phyloP scores from a whole-genome alignment of 306 rosid genomes.

The Pterocarpus santalinus region DNA sequence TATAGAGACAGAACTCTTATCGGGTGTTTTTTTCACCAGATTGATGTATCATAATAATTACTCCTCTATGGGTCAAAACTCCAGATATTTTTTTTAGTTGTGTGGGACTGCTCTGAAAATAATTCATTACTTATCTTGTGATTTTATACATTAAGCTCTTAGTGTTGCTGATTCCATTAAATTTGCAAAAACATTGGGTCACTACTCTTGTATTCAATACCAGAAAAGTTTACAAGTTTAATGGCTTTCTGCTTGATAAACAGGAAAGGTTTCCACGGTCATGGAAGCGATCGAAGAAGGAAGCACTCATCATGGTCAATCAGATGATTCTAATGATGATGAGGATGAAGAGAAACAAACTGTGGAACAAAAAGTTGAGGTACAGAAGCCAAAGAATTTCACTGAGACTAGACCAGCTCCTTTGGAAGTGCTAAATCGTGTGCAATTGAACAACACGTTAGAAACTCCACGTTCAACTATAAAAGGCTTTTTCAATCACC shows the following conservation, averaged over 20 bases:
- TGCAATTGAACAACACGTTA: conserved; percentile 56
- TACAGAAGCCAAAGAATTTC: conserved; percentile 20
- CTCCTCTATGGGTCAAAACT: too few relatives aligned
- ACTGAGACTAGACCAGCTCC: conserved; percentile 56
- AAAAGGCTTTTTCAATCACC: conserved; percentile 56
- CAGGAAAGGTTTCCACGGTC: conserved; percentile 54
- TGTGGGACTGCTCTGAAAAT: too few relatives aligned
- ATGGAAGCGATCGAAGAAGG: conserved; percentile 63
- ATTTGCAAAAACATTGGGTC: too few relatives aligned
- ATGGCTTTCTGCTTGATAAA: not conserved
- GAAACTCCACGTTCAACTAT: conserved; percentile 78
- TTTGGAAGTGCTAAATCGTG: conserved; percentile 58
- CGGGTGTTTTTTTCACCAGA: too few relatives aligned
- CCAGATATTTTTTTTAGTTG: too few relatives aligned
- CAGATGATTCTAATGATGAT: conserved; percentile 26
- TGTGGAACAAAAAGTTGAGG: conserved; percentile 28
- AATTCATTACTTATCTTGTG: not conserved
- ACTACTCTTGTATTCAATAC: not conserved
- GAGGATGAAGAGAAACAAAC: conserved; percentile 15
- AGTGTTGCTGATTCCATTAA: too few relatives aligned
- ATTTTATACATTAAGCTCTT: not conserved
- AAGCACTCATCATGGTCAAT: conserved; percentile 43
- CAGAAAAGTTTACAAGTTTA: not conserved
- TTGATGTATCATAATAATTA: too few relatives aligned
- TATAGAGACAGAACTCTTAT: too few relatives aligned